Evolutionary conservation across 2,329 filamentous ascomycete species (phyloP), one percentile per base, ranked within the genome.

Genomic region (Epichloe coenophiala): DNA sequence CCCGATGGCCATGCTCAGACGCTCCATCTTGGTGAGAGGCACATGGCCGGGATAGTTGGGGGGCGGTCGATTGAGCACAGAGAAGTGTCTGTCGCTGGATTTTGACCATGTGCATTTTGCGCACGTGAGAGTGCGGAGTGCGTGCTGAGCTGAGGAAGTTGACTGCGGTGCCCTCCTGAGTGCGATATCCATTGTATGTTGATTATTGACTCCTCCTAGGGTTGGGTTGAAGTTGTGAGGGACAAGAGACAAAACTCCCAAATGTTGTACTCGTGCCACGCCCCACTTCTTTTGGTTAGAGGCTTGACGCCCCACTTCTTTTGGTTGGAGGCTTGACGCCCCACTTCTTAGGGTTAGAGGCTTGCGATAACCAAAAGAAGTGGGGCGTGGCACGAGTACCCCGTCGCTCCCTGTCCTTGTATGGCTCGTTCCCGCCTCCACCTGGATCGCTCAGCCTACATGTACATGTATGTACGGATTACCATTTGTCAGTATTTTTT

Each of bases 21-120:
- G 83, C 70, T 97, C 93, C 51, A 88, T 61, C 41, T 70, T 69
- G 7, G 86, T 95, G 50, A 98, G 78, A 37, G 91, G 93, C 35
- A 97, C 81, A 78, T 98, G 93, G 67, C 89, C 88, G 1, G 86
- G 82, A 71, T 97, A 97, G 61, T 87, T 93, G 51, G 89, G 87
- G 87, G 79, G 77, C 47, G 91, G 91, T 6, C 93, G 86, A 66
- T 86, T 86, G 59, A 95, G 79, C 55, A 88, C 80, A 42, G 90
- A 95, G 73, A 96, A 95, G 51, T 50, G 57, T 41, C 50, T 33
- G 12, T 56, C 55, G 2, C n/a, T 27, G 35, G 45, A 23, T n/a
- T 33, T 15, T 2, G 38, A 35, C 38, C 12, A 2, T 7, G 56
- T 8, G 23, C 47, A 19, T 42, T 9, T 40, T 19, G 50, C 13